Base-by-base conservation (phyloP, 805 yeast genomes). In the Wickerhamomyces kurtzmanii region DNA sequence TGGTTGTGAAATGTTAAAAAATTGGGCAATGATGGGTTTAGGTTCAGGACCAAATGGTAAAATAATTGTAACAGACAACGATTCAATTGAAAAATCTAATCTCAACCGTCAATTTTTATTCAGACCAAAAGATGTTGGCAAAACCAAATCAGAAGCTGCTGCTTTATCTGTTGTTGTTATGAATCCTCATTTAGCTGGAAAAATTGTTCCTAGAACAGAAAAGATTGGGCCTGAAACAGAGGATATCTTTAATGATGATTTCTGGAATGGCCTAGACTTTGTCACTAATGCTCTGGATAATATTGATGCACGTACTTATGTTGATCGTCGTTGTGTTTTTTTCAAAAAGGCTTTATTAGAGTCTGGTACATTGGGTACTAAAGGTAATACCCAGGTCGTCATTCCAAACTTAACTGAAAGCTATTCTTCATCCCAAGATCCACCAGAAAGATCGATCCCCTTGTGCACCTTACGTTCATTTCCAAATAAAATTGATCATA, bases 401-500 rank as follows among this genome's bases (percentile, higher is more conserved):
- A 75, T 87, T 47, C 99, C 99, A 41, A 71, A 75, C 50, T 57
- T 91, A 50, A 91, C 99, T 2, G 99, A 91, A 59, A 82, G 94
- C 5, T 91, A 91, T 57, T 83, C 96, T 4, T 82, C 96, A 2
- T 83, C 95, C 9, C 93, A 85, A 53, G 99, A 91, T 58, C 98
- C 99, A 24, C 99, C 99, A 21, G 99, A 91, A 63, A 86, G 86
- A 58, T 76, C 95, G 4, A 87, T 91, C 48, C 99, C 99, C 18
- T 68, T 91, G 47, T 91, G 99, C 69, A 91, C 99, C 3, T 68
- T 91, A 51, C 77, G 97, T 59, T 83, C 95, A 4, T 91, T 91
- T 78, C 99, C 99, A 32, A 83, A 86, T 57, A 89, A 89, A 59
- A 91, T 91, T 45, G 99, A 91, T 53, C 99, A 91, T 51, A 91